Evolutionary conservation across 306 rosid species (phyloP).

Genomic region (barrel medic (Medicago truncatula)): MtrunA17r5.0-ANR NC_053042.1:554001-554500

Average conservation of each 20-base stretch:
- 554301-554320: neutral
- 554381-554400: slow-evolving; percentile 22
- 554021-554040: too few species aligned
- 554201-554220: too few species aligned
- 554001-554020: too few species aligned
- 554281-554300: neutral
- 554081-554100: too few species aligned
- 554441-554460: slow-evolving; percentile 24
- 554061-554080: too few species aligned
- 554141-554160: too few species aligned
- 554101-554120: too few species aligned
- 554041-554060: too few species aligned
- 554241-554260: neutral
- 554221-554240: neutral
- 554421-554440: slow-evolving; percentile 18
- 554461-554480: slow-evolving; percentile 2
- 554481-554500: slow-evolving; percentile 30
- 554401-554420: slow-evolving; percentile 3
- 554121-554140: too few species aligned
- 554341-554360: slow-evolving; percentile 24
- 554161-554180: too few species aligned
- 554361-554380: slow-evolving; percentile 16
- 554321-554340: neutral
- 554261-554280: neutral
- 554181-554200: too few species aligned